A percentile compares a stretch with the other conserved stretches of the same genome.
phyloP scores from a whole-genome alignment of 345 rosid species.

The Sonneratia caseolaris region DNA sequence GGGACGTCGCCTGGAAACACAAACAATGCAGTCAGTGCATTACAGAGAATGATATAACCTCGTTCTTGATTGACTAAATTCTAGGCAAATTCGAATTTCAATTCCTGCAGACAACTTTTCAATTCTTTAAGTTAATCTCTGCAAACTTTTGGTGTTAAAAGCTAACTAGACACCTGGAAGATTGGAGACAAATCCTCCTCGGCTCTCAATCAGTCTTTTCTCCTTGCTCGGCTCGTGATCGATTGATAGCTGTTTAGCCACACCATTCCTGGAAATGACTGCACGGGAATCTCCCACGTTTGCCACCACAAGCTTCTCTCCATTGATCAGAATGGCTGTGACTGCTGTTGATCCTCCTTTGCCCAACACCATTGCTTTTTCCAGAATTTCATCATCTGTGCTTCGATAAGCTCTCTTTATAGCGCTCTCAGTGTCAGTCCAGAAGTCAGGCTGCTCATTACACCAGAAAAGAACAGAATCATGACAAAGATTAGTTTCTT shows the following conservation, averaged over 20 bases:
- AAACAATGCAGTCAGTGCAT: neutral
- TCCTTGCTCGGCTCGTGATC: conserved; percentile 89
- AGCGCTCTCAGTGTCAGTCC: conserved; percentile 55
- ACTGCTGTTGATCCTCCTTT: conserved; percentile 93
- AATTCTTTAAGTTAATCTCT: neutral
- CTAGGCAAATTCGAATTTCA: no score
- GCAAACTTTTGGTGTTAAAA: neutral
- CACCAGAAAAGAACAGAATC: neutral
- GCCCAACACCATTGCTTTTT: conserved; percentile 45
- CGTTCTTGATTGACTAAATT: no score
- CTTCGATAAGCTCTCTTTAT: conserved; percentile 57
- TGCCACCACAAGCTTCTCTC: conserved; percentile 60
- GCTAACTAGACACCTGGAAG: conserved; percentile 44
- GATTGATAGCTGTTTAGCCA: conserved; percentile 54
- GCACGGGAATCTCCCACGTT: conserved; percentile 96
- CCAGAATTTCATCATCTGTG: conserved; percentile 60
- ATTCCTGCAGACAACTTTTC: neutral
- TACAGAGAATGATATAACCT: no score
- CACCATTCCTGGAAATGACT: conserved; percentile 53
- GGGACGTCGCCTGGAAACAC: conserved; percentile 69
- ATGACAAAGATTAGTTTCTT: neutral
- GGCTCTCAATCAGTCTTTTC: conserved; percentile 42
- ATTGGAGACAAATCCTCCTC: conserved; percentile 85
- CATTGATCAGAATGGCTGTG: conserved; percentile 70
- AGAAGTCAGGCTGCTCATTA: conserved; percentile 51